phyloP scores from a whole-genome alignment of 441 rosid species.

The Gossypium lobatum region DNA sequence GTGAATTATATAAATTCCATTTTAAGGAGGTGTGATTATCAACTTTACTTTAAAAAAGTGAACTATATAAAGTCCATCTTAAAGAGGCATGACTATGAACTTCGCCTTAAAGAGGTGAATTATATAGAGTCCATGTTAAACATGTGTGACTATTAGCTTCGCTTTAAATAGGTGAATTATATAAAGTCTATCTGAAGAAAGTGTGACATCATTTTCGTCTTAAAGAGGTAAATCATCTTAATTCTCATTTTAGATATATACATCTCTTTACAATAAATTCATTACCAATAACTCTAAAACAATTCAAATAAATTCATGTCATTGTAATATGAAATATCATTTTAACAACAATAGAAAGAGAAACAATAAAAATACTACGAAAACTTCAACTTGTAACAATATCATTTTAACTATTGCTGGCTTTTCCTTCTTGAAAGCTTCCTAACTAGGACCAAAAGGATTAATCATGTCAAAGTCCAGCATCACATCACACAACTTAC shows the following conservation, averaged over 20 bases:
- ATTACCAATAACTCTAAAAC: neutral
- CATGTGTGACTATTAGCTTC: neutral
- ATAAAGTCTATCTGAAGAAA: neutral
- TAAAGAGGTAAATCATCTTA: neutral
- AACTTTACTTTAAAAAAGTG: no score
- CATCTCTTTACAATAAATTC: neutral
- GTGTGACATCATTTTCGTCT: neutral
- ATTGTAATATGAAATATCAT: neutral
- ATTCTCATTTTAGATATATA: neutral
- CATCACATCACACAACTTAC: neutral
- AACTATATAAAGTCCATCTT: neutral
- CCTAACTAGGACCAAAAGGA: neutral
- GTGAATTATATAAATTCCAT: neutral
- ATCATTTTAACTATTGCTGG: no score
- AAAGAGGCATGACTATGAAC: neutral
- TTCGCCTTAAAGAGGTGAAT: neutral
- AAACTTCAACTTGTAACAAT: neutral
- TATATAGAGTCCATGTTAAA: neutral
- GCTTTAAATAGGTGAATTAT: neutral
- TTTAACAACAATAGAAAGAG: neutral
- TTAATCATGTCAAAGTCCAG: neutral
- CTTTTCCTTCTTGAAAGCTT: neutral
- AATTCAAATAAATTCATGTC: no score
- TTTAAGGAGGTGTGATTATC: neutral
- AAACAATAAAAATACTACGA: neutral